Conservation (phyloP, 371 early-diverging fungal genomes). For the Rhizopus sp. region DNA sequence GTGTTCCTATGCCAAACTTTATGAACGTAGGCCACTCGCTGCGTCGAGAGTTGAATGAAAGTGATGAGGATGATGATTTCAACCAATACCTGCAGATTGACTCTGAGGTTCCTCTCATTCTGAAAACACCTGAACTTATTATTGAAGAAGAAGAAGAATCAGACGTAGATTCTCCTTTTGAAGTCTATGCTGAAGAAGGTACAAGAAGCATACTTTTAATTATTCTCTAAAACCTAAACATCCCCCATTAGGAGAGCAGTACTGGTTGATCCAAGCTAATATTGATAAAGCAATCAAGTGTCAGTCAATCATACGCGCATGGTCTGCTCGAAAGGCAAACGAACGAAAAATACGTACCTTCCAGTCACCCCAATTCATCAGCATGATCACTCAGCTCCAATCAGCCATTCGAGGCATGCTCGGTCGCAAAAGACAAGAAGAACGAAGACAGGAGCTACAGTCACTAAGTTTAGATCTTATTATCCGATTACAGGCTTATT, state of each 20-base stretch:
- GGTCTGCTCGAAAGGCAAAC: conserved; percentile 44
- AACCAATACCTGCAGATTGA: not conserved
- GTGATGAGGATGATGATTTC: conserved; percentile 21
- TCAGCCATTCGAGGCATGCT: conserved; percentile 65
- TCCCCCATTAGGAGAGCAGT: not conserved
- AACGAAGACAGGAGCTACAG: conserved; percentile 16
- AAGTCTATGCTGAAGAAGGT: not conserved
- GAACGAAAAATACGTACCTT: conserved; percentile 11
- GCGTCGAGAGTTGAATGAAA: conserved; percentile 60
- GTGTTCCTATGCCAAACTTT: conserved; percentile 83
- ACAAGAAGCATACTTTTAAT: not conserved
- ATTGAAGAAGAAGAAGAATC: conserved; percentile 35
- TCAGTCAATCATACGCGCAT: conserved; percentile 63
- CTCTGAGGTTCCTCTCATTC: not conserved
- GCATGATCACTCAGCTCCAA: conserved; percentile 57
- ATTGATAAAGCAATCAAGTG: conserved; percentile 42
- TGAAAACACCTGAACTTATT: conserved; percentile 46
- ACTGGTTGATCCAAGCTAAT: conserved; percentile 34
- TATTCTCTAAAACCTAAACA: not conserved
- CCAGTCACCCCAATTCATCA: conserved; percentile 22
- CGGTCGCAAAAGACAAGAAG: conserved; percentile 43
- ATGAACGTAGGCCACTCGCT: conserved; percentile 74
- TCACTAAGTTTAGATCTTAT: conserved; percentile 26
- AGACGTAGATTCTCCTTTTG: not conserved
- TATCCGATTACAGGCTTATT: conserved; percentile 71